A percentile compares a stretch with the other conserved stretches of the same genome.
These are phyloP conservation scores for Rhodotorula paludigena DNA, from an alignment of 768 basidiomycete species.

Conservation along the genomic window DNA sequence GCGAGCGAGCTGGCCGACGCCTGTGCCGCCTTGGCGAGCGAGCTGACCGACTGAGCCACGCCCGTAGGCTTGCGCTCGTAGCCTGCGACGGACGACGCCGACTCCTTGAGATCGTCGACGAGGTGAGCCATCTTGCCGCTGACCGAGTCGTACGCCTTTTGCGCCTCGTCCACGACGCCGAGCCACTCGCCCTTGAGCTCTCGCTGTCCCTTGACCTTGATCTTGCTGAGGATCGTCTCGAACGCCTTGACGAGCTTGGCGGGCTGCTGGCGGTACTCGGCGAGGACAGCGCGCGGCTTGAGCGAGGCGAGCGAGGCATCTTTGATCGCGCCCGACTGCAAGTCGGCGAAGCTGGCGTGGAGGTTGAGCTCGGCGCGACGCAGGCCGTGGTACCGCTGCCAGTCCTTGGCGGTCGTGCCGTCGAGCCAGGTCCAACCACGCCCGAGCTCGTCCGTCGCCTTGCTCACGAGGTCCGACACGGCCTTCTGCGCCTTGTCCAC, in stretches of 20 bases:
- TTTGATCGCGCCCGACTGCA: conserved; percentile 25
- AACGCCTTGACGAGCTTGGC: conserved; percentile 16
- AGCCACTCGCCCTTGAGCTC: conserved; percentile 40
- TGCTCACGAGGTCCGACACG: conserved; percentile 24
- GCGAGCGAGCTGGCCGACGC: conserved; percentile 24
- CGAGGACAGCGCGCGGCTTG: conserved; percentile 23
- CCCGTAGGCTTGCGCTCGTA: conserved; percentile 22
- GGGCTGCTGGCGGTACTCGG: conserved; percentile 13
- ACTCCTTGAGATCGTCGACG: conserved; percentile 17
- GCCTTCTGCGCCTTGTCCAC: conserved; percentile 32
- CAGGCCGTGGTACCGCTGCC: conserved; percentile 38
- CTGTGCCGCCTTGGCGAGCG: conserved; percentile 19
- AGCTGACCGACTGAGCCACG: conserved; percentile 16
- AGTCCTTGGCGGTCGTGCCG: conserved; percentile 38
- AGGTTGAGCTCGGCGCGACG: conserved; percentile 29
- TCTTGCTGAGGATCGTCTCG: conserved; percentile 31
- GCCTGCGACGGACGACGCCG: conserved; percentile 25
- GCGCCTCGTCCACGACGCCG: conserved; percentile 28
- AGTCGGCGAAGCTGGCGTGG: conserved; percentile 7
- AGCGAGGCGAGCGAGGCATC: conserved; percentile 18
- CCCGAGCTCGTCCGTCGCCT: conserved; percentile 28
- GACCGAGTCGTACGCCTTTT: conserved; percentile 19
- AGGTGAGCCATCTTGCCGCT: conserved; percentile 18
- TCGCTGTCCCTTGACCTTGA: conserved; percentile 33
- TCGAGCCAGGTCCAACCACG: conserved; percentile 28